These are phyloP conservation scores for Monotropa hypopitys DNA, from an alignment of 179 eudicot genomes.

Conservation along the genomic window DNA sequence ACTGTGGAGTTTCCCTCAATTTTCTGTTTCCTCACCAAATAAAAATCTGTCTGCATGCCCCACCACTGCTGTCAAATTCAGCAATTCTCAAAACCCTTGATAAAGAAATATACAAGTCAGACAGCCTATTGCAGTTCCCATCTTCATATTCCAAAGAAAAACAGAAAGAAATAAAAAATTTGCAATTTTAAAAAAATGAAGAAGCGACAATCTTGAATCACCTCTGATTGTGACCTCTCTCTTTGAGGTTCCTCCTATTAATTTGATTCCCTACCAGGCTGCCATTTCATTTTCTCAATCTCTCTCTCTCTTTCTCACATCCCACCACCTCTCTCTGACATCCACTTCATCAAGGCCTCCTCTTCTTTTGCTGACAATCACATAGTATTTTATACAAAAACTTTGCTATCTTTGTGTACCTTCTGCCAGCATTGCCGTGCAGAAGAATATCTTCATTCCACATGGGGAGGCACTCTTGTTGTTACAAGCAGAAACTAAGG, in stretches of 20 bases:
- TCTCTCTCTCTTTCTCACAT: slow-evolving; percentile 17
- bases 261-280: slow-evolving; percentile 63
- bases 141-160: slow-evolving; percentile 7
- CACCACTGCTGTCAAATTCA: slow-evolving; percentile 43
- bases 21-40: slow-evolving; percentile 9
- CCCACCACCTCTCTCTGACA: slow-evolving; percentile 18
- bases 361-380: slow-evolving; percentile 15
- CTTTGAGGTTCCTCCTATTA: slow-evolving; percentile 37
- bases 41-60: slow-evolving; percentile 24
- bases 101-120: slow-evolving; percentile 30
- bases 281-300: slow-evolving; percentile 61
- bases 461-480: slow-evolving; percentile 95
- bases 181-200: not conserved
- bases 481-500: slow-evolving; percentile 88
- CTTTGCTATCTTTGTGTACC: slow-evolving; percentile 5
- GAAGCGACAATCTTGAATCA: slow-evolving; percentile 7
- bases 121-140: slow-evolving; percentile 12
- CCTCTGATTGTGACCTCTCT: slow-evolving; percentile 40
- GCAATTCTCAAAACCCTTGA: slow-evolving; percentile 31
- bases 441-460: not conserved
- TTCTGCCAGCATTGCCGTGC: slow-evolving; percentile 13
- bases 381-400: slow-evolving; percentile 11
- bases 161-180: not conserved
- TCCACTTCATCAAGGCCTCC: slow-evolving; percentile 20
- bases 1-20: not conserved